Conservation (phyloP, 192 early-diverging fungal species). For the Chytriomyces sp. region DNA sequence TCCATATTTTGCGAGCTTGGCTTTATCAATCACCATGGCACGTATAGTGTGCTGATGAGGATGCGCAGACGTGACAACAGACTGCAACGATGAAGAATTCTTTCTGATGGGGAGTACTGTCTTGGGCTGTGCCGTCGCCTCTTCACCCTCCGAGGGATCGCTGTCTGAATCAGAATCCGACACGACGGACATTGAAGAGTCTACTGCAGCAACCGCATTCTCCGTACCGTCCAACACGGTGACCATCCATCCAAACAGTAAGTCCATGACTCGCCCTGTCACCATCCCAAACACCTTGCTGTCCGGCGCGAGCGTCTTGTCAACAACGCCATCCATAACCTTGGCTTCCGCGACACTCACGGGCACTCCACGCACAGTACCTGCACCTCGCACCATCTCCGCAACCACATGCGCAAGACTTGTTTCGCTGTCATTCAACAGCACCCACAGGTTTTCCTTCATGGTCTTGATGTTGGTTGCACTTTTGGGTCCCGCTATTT, state of each 20-base stretch:
- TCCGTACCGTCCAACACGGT: background rate
- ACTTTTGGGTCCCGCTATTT: constrained; percentile 39
- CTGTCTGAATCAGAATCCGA: background rate
- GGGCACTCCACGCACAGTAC: constrained; percentile 33
- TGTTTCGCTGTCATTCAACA: constrained; percentile 57
- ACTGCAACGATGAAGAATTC: background rate
- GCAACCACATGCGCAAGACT: constrained; percentile 49
- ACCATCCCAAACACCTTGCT: constrained; percentile 47
- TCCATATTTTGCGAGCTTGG: constrained; percentile 36
- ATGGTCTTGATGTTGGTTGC: constrained; percentile 3
- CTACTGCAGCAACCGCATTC: background rate
- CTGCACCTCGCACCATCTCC: constrained; percentile 45
- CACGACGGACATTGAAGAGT: background rate
- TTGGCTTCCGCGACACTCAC: constrained; percentile 12
- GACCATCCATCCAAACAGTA: background rate
- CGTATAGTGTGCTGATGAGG: too few relatives aligned
- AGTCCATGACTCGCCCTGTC: constrained; percentile 33
- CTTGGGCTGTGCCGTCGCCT: background rate
- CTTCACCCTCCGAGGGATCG: background rate
- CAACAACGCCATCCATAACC: constrained; percentile 38
- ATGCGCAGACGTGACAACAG: background rate
- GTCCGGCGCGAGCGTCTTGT: constrained; percentile 49
- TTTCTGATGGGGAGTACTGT: background rate
- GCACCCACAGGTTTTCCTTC: constrained; percentile 47
- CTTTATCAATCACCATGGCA: constrained; percentile 14